Percentiles rank a stretch among this genome's conserved stretches.
Conservation (phyloP, 2,329 filamentous ascomycete genomes). For the Cadophora sp. region DNA sequence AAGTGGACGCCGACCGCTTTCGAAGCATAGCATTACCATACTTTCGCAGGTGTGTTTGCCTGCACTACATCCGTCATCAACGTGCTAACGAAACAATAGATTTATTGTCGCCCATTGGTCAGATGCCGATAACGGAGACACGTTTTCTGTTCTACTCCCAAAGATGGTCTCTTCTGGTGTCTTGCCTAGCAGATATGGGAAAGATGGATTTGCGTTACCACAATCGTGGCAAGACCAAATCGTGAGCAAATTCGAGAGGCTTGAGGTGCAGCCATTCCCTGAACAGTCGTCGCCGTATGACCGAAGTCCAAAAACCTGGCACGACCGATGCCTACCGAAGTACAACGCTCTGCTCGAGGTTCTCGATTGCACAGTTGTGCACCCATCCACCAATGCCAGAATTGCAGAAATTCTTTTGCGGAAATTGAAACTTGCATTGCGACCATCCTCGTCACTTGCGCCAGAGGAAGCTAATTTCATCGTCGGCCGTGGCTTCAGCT, state of each 20-base stretch:
- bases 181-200: conserved; percentile 59
- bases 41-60: conserved; percentile 70
- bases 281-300: conserved; percentile 65
- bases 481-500: conserved; percentile 75
- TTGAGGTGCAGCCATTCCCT: conserved; percentile 70
- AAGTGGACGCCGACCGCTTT: conserved; percentile 77
- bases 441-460: conserved; percentile 63
- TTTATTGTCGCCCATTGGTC: conserved; percentile 81
- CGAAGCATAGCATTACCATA: conserved; percentile 78
- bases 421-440: conserved; percentile 70
- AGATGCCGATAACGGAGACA: conserved; percentile 67
- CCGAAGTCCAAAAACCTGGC: conserved; percentile 67
- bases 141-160: conserved; percentile 72
- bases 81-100: conserved; percentile 51
- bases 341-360: conserved; percentile 72
- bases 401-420: conserved; percentile 70
- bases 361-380: conserved; percentile 65
- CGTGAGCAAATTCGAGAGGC: conserved; percentile 69
- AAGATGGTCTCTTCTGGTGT: conserved; percentile 64
- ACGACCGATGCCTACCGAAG: conserved; percentile 68
- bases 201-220: conserved; percentile 63
- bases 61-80: background rate
- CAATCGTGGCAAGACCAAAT: conserved; percentile 78
- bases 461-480: conserved; percentile 75
- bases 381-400: conserved; percentile 70